Conservation (phyloP, 257 asterid species). For the Parsonsia alboflavescens region DNA sequence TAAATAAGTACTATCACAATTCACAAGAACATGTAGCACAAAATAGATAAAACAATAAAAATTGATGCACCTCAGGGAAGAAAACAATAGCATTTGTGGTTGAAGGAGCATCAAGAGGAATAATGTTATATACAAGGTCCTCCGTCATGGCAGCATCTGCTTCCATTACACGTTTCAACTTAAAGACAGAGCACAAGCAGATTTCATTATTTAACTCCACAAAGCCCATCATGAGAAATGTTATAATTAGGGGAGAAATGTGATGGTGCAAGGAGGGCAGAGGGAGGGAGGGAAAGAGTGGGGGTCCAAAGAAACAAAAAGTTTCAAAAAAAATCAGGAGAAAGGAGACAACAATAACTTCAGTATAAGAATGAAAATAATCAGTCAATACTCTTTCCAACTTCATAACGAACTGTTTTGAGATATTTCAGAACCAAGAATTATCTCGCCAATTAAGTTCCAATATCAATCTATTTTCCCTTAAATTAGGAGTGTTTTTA, state of each 20-base stretch:
- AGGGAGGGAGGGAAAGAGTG: neutral
- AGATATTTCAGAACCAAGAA: neutral
- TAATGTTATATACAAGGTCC: slow-evolving; percentile 79
- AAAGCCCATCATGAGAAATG: neutral
- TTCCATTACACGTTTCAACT: slow-evolving; percentile 91
- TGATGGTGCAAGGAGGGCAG: no score
- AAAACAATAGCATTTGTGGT: slow-evolving; percentile 62
- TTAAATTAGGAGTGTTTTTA: neutral
- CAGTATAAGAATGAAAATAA: neutral
- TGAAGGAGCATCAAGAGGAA: slow-evolving; percentile 84
- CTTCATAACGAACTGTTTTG: neutral
- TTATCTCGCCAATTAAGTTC: neutral
- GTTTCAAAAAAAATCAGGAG: neutral
- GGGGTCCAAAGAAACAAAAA: neutral
- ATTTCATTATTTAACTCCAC: neutral
- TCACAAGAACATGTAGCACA: slow-evolving; percentile 6
- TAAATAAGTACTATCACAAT: slow-evolving; percentile 21
- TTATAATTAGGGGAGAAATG: neutral
- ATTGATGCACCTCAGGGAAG: slow-evolving; percentile 66
- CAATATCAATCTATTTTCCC: neutral
- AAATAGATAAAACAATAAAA: slow-evolving; percentile 11
- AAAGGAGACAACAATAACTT: neutral
- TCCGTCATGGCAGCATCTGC: slow-evolving; percentile 98
- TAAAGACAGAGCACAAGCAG: slow-evolving; percentile 25
- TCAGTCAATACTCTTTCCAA: neutral